phyloP scores from a whole-genome alignment of 2,329 filamentous ascomycete genomes.

The Dactylonectria estremocensis region DNA sequence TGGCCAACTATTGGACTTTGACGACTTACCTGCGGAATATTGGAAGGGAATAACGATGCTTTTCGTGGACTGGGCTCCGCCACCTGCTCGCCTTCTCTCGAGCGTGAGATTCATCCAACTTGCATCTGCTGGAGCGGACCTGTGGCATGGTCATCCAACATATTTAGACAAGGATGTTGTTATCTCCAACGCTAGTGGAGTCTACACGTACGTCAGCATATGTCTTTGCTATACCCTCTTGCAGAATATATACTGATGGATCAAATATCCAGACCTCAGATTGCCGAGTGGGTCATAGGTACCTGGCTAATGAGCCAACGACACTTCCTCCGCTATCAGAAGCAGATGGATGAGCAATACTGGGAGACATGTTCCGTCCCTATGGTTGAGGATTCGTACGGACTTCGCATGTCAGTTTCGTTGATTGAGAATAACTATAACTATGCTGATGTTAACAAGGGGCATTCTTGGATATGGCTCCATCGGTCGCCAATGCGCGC shows the following conservation, averaged over 20 bases:
- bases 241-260: background rate
- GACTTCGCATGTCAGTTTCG: constrained; percentile 50
- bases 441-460: constrained; percentile 26
- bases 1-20: background rate
- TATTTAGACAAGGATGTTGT: background rate
- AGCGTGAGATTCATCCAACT: background rate
- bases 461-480: constrained; percentile 61
- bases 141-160: background rate
- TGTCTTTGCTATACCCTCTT: too few relatives aligned
- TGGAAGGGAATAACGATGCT: background rate
- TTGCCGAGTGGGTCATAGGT: constrained; percentile 58
- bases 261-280: constrained; percentile 45
- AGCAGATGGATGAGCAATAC: constrained; percentile 45
- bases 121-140: constrained; percentile 2
- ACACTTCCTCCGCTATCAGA: constrained; percentile 49
- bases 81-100: background rate
- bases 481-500: constrained; percentile 60
- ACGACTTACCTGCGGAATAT: background rate
- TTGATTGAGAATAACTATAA: constrained; percentile 48
- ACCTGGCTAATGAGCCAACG: constrained; percentile 28
- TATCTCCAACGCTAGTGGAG: background rate
- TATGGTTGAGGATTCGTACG: constrained; percentile 18
- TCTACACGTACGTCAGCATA: background rate
- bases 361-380: background rate
- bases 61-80: constrained; percentile 3